phyloP scores from a whole-genome alignment of 345 rosid genomes.

The Corchorus capsularis region DNA sequence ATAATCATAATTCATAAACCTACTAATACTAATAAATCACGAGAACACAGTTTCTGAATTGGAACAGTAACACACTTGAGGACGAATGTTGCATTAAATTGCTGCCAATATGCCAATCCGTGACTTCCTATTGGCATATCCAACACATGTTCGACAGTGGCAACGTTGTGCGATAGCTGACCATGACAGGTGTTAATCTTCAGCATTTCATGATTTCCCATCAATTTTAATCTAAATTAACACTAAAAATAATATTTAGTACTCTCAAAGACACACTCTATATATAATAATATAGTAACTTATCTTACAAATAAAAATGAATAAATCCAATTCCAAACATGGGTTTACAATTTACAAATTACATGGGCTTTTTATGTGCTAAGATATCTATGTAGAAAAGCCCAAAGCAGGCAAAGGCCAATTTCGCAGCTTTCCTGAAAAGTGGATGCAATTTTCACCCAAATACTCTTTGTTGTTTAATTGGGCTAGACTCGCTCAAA shows the following conservation, averaged over 20 bases:
- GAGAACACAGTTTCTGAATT: not conserved
- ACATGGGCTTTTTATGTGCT: too few species aligned
- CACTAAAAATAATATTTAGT: too few species aligned
- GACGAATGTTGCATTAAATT: not conserved
- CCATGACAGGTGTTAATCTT: not conserved
- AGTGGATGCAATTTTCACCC: not conserved
- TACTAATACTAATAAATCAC: constrained; percentile 1
- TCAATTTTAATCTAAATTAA: not conserved
- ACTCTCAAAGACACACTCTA: too few species aligned
- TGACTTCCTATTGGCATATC: constrained; percentile 5
- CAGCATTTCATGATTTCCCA: not conserved
- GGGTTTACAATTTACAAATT: too few species aligned
- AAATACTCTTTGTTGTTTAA: not conserved
- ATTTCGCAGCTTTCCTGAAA: too few species aligned
- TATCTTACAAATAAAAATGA: too few species aligned
- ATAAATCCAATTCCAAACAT: too few species aligned
- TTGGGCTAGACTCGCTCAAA: not conserved
- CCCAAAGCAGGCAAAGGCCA: too few species aligned
- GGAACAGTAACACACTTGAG: not conserved
- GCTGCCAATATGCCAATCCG: not conserved
- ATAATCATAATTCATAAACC: not conserved
- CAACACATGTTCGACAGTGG: not conserved
- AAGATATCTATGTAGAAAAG: too few species aligned
- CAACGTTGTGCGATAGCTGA: not conserved
- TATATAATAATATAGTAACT: too few species aligned